phyloP scores from a whole-genome alignment of 2,329 filamentous ascomycete species.

The Colletotrichum sp. region DNA sequence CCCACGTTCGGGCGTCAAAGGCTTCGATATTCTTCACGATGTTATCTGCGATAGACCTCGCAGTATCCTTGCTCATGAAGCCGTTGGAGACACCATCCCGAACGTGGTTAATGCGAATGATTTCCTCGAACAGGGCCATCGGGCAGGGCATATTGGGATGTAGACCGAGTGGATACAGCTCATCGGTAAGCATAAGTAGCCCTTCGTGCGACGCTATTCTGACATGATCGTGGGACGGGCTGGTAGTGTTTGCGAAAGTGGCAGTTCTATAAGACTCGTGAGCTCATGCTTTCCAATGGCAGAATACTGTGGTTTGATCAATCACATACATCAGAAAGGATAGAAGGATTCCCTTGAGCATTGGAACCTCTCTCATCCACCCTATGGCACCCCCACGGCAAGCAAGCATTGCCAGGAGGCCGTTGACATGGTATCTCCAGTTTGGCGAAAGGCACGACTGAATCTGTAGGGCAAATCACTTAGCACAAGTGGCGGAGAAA shows the following conservation, averaged over 20 bases:
- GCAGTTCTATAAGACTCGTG: conserved; percentile 25
- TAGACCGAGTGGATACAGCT: conserved; percentile 20
- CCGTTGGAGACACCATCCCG: conserved; percentile 25
- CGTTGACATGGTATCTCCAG: conserved; percentile 19
- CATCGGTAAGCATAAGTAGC: conserved; percentile 28
- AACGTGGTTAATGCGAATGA: conserved; percentile 40
- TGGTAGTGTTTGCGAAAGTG: conserved; percentile 40
- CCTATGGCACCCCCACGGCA: conserved; percentile 1
- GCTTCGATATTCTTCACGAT: conserved; percentile 25
- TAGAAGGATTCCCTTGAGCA: background rate
- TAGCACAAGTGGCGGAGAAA: background rate
- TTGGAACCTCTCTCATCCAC: background rate
- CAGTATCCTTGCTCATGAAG: conserved; percentile 13
- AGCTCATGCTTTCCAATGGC: background rate
- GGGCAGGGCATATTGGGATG: conserved; percentile 35
- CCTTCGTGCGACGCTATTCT: conserved; percentile 28
- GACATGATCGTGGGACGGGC: conserved; percentile 34
- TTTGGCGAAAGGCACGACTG: conserved; percentile 10
- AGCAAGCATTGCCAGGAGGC: conserved; percentile 13
- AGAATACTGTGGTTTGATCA: too few relatives aligned
- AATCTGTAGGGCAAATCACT: background rate
- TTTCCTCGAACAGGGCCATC: conserved; percentile 32
- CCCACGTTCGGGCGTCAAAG: conserved; percentile 35
- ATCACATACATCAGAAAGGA: conserved; percentile 1
- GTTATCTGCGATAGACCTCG: background rate